These are phyloP conservation scores for Sorghum bicolor DNA, from an alignment of 176 grass and related monocot species.

Conservation along the genomic window DNA sequence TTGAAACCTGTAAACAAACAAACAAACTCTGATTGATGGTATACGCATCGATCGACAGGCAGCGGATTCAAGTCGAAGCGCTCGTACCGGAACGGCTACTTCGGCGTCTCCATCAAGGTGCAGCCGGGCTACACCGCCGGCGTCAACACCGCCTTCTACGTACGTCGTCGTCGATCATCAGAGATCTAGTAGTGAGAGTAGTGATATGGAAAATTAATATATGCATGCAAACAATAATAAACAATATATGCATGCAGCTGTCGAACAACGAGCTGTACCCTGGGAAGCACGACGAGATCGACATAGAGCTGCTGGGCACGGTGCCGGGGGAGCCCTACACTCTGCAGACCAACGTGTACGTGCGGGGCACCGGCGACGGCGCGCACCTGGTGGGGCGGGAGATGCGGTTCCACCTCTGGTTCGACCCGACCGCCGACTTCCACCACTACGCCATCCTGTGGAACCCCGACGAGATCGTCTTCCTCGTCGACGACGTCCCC, in stretches of 20 bases:
- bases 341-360: constrained; percentile 90
- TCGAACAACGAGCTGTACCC: constrained; percentile 70
- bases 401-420: constrained; percentile 90
- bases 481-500: constrained; percentile 80
- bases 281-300: constrained; percentile 74
- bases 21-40: too few relatives aligned
- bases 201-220: too few relatives aligned
- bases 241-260: constrained; percentile 38
- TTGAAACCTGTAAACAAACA: too few relatives aligned
- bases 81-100: constrained; percentile 53
- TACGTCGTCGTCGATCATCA: neutral
- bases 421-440: constrained; percentile 62
- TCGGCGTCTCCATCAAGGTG: constrained; percentile 50
- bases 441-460: constrained; percentile 81
- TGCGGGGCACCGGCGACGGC: constrained; percentile 69
- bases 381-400: constrained; percentile 60
- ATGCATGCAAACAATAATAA: too few relatives aligned
- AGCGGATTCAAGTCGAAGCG: constrained; percentile 56
- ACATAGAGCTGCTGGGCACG: constrained; percentile 79
- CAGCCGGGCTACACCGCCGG: constrained; percentile 71
- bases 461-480: constrained; percentile 87
- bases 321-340: constrained; percentile 75
- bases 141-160: constrained; percentile 63
- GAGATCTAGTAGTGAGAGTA: too few relatives aligned
- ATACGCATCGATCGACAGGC: constrained; percentile 36